Conservation (phyloP, 2,329 filamentous ascomycete species). For the Albifimbria verrucaria region DNA sequence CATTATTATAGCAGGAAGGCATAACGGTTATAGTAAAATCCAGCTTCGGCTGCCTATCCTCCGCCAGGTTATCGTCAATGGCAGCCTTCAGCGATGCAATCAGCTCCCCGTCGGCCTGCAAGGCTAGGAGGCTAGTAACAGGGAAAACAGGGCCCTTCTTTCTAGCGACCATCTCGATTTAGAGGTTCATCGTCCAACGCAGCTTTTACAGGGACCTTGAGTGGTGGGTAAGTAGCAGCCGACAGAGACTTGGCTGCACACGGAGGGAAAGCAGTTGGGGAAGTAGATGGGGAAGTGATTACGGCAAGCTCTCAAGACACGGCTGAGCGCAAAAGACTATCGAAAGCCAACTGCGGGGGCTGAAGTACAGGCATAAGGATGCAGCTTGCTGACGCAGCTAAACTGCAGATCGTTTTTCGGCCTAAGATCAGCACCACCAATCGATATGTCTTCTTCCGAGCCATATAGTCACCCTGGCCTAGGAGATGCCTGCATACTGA, state of each 20-base stretch:
- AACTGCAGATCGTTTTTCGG: background rate
- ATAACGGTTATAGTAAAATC: background rate
- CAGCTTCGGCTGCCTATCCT: background rate
- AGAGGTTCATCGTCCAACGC: background rate
- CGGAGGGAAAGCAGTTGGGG: background rate
- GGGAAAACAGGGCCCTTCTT: background rate
- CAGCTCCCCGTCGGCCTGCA: background rate
- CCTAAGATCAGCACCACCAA: background rate
- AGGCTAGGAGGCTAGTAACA: background rate
- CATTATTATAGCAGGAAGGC: background rate
- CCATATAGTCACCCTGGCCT: background rate
- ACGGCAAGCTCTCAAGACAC: background rate
- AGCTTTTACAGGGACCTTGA: background rate
- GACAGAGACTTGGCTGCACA: too few relatives aligned
- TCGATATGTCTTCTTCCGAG: background rate
- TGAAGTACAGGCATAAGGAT: background rate
- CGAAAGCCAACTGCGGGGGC: background rate
- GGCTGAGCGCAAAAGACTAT: background rate
- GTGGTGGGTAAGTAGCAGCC: background rate
- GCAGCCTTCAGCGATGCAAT: background rate
- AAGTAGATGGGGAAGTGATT: too few relatives aligned
- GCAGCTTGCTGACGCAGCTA: background rate
- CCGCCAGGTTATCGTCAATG: background rate
- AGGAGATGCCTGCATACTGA: background rate
- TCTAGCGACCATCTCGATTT: background rate